Conservation (phyloP, 1,284 basidiomycete species). For the Microbotryum intermedium region DNA sequence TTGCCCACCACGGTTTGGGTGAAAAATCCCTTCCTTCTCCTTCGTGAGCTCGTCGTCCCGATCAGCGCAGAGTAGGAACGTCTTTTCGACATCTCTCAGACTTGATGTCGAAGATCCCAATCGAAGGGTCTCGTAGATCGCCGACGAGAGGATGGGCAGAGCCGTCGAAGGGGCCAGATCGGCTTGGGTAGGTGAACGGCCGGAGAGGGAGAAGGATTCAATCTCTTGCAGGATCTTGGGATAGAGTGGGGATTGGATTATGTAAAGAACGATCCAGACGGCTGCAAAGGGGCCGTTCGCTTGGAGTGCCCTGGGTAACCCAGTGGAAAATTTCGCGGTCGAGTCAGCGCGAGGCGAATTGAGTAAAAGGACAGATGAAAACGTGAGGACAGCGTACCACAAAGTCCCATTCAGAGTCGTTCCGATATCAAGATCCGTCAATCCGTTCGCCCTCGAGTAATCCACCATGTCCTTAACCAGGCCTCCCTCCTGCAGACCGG, state of each 20-base stretch:
- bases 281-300: conserved; percentile 39
- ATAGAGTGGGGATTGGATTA: conserved; percentile 30
- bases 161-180: conserved; percentile 22
- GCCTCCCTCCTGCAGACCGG: conserved; percentile 19
- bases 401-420: conserved; percentile 6
- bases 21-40: background rate
- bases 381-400: background rate
- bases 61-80: conserved; percentile 20
- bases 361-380: background rate
- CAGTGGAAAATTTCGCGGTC: no score
- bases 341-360: background rate
- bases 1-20: background rate
- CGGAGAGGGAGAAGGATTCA: conserved; percentile 4
- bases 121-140: conserved; percentile 40
- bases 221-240: conserved; percentile 36
- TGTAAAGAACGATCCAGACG: conserved; percentile 36
- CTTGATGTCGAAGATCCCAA: conserved; percentile 30
- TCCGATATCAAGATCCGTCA: conserved; percentile 29
- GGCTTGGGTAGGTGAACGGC: conserved; percentile 3
- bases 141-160: conserved; percentile 34
- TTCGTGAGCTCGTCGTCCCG: conserved; percentile 1
- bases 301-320: conserved; percentile 36
- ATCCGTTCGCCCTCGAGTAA: conserved; percentile 24
- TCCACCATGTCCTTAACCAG: conserved; percentile 29
- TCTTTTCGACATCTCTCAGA: no score